Evolutionary conservation across 2,329 filamentous ascomycete species (phyloP), one percentile per base, ranked within the genome.

Genomic region (Leptographium galeiforme): DNA sequence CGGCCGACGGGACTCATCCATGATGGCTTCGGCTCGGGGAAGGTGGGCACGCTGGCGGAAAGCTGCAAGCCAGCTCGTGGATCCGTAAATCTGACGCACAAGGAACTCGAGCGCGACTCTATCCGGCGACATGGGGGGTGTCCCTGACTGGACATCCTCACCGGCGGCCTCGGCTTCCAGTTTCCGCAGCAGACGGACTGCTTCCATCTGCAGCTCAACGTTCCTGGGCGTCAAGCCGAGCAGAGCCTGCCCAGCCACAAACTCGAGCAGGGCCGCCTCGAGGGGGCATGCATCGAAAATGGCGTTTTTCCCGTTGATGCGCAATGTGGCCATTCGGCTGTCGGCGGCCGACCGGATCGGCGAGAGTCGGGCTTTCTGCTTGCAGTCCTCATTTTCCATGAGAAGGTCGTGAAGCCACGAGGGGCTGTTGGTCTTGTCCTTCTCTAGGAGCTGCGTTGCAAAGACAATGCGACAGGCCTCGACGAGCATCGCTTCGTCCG

Each of bases 331-430:
- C 55, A 78, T 62, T 41, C 69, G 71, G 60, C 70, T 74, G 57
- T 78, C 74, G 11, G 66, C 64, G 19, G 70, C 68, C 4, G 67
- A 64, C 57, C 73, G 67, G 25, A 77, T 66, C 2, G 74, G 74
- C 49, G 71, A 68, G 55, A 78, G 71, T 48, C 70, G 70, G 13
- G 76, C 77, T 54, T 68, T 67, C 41, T 67, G 65, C 8, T 69
- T 65, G 2, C 72, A 59, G 7, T 66, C 65, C 1, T 72, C 70
- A 1, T 71, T 69, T 34, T 70, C 72, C 67, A 82, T 71, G 52
- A 83, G 66, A 10, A 83, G 63, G 60, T 83, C 79, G 57, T 76
- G 73, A 52, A 84, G 70, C 80, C 80, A 84, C 2, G 72, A 74
- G 1, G 65, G 56, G 8, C 63, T 58, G 1, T 71, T 56, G 8